Conservation (phyloP, 2,329 filamentous ascomycete genomes). For the Polytolypa hystricis region DNA sequence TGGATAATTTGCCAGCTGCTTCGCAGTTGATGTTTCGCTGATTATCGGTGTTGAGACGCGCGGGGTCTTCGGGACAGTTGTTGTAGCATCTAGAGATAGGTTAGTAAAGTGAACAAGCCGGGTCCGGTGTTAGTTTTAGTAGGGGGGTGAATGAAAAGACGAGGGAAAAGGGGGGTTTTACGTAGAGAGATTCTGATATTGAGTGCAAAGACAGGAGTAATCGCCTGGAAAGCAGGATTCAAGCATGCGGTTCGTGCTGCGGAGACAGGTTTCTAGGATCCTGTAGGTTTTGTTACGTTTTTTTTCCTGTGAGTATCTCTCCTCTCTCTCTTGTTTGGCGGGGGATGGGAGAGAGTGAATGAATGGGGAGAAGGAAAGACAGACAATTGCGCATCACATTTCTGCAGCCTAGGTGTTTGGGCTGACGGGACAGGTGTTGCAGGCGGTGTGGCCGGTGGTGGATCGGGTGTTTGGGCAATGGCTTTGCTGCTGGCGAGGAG, state of each 20-base stretch:
- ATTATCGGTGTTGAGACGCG: slow-evolving; percentile 23
- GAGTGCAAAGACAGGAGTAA: slow-evolving; percentile 48
- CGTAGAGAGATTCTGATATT: slow-evolving; percentile 43
- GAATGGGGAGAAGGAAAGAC: neutral
- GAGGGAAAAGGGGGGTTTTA: slow-evolving; percentile 14
- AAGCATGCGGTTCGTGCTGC: slow-evolving; percentile 31
- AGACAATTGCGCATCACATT: slow-evolving; percentile 15
- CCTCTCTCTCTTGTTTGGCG: neutral
- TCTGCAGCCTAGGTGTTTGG: neutral
- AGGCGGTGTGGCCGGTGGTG: neutral
- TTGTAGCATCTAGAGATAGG: slow-evolving; percentile 44
- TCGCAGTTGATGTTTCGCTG: slow-evolving; percentile 29
- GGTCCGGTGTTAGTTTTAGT: neutral
- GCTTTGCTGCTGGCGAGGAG: slow-evolving; percentile 8
- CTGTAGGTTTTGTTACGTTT: slow-evolving; percentile 18
- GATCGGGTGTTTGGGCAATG: slow-evolving; percentile 1
- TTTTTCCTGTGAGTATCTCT: neutral
- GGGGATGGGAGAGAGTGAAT: neutral
- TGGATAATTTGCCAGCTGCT: slow-evolving; percentile 26
- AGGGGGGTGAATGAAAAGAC: neutral
- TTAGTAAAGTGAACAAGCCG: neutral
- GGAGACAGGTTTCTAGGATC: slow-evolving; percentile 42
- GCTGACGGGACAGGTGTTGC: slow-evolving; percentile 2
- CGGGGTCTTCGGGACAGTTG: slow-evolving; percentile 47
- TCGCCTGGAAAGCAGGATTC: slow-evolving; percentile 36